Evolutionary conservation across 2,329 filamentous ascomycete genomes (phyloP), one percentile per base, ranked within the genome.

Genomic region (Monilinia fructigena): DNA sequence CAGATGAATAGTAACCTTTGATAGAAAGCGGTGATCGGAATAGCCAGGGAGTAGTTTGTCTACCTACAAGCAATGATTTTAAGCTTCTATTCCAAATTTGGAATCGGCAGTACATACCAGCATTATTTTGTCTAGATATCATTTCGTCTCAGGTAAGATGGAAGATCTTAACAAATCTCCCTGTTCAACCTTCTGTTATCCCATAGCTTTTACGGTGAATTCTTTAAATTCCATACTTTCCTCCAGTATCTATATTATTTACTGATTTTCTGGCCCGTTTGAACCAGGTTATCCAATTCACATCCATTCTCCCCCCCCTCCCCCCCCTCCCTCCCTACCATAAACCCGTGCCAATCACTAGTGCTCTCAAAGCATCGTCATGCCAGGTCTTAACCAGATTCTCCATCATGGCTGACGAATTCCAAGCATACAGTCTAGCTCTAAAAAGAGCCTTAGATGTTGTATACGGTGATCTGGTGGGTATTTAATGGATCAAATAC

Each of bases 261-360:
- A 38, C 20, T 18, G 48, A 11, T 23, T 60, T 45, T 35, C 11
- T 60, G 31, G 56, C 28, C 16, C 35, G 48, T 35, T 2, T 35
- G 4, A 47, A 35, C 42, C 56, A 48, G 8, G 26, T 35, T 35
- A 7, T 35, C 31, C 40, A 59, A 35, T 26, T 59, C 5, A 35
- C n/a, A 60, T 48, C 56, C 45, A 48, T 26, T 18, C 12, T 38
- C 56, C 50, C 50, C 38, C 26, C 12, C 45, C 45, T 60, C 56
- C 28, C 1, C 23, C 56, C 50, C 50, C 38, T 38, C 12, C 45
- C 45, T 60, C 56, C 12, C 56, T 42, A 48, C 50, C 56, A n/a
- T 35, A 48, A 31, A 59, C 28, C 20, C 12, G 12, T 10, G 20
- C 16, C n/a, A 48, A 11, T 35, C 18, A 59, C 12, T 35, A 14